Evolutionary conservation across 2,329 filamentous ascomycete genomes (phyloP).

Genomic region (Thielaviopsis populi): DNA sequence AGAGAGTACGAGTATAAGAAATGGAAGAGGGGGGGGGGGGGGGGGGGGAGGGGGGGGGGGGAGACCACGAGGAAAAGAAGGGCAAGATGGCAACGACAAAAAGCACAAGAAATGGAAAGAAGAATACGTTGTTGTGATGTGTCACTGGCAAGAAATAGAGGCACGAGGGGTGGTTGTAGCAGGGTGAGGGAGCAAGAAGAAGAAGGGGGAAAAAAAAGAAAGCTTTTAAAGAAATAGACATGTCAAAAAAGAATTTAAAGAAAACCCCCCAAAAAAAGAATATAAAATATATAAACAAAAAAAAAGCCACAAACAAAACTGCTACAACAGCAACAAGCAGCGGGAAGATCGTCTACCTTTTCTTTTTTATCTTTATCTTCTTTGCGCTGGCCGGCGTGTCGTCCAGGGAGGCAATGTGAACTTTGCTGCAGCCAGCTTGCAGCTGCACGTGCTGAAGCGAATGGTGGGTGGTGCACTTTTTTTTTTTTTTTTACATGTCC

Average conservation of each 20-base stretch:
- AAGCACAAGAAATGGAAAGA: not conserved
- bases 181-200: not conserved
- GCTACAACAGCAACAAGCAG: not conserved
- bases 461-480: not conserved
- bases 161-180: not conserved
- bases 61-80: not conserved
- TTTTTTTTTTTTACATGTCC: not conserved
- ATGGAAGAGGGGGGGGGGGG: no score
- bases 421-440: no score
- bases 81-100: not conserved
- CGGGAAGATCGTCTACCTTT: not conserved
- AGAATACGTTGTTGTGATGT: not conserved
- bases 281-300: not conserved
- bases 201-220: not conserved
- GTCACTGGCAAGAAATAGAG: not conserved
- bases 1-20: not conserved
- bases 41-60: no score
- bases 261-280: slow-evolving; percentile 1
- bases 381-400: not conserved
- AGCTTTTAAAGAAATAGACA: not conserved
- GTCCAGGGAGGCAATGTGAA: no score
- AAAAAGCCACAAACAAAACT: not conserved
- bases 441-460: not conserved
- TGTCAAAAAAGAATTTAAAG: not conserved
- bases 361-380: not conserved